A percentile compares a stretch with the other conserved stretches of the same genome.
Conservation (phyloP, 1,139 yeast species). For the Lodderomyces jiufengensis region DNA sequence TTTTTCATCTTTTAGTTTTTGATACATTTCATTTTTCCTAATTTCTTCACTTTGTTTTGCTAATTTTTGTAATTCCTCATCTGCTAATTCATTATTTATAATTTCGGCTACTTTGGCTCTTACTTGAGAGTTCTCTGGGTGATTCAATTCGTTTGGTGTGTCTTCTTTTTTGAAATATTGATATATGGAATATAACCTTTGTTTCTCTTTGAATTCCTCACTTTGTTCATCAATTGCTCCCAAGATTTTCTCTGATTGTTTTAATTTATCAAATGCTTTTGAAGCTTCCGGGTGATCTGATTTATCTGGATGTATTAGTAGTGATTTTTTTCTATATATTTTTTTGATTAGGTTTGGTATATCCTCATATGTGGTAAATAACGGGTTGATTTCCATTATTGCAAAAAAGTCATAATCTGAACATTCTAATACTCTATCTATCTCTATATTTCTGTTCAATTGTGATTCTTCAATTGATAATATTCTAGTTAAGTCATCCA, state of each 20-base stretch:
- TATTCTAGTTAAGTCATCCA: slow-evolving; percentile 27
- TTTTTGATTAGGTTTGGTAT: slow-evolving; percentile 37
- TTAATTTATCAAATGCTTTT: slow-evolving; percentile 55
- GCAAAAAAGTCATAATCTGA: slow-evolving; percentile 53
- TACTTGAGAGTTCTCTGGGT: slow-evolving; percentile 7
- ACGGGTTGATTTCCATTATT: slow-evolving; percentile 51
- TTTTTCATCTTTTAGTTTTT: slow-evolving; percentile 37
- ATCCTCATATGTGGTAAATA: slow-evolving; percentile 26
- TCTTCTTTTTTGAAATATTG: slow-evolving; percentile 10
- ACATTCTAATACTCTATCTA: slow-evolving; percentile 48
- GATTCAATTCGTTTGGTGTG: slow-evolving; percentile 5
- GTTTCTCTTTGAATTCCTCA: slow-evolving; percentile 31
- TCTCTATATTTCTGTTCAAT: slow-evolving; percentile 49
- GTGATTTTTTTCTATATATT: slow-evolving; percentile 54
- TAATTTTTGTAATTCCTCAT: slow-evolving; percentile 32
- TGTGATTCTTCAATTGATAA: slow-evolving; percentile 35
- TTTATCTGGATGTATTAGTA: slow-evolving; percentile 70
- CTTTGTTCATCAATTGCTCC: slow-evolving; percentile 16
- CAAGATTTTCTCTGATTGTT: slow-evolving; percentile 33
- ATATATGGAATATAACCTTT: slow-evolving; percentile 33
- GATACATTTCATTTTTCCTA: slow-evolving; percentile 23
- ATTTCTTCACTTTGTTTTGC: slow-evolving; percentile 28
- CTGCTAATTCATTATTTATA: slow-evolving; percentile 34
- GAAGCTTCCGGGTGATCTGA: slow-evolving; percentile 54
- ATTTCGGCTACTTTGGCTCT: slow-evolving; percentile 18